Evolutionary conservation across 441 rosid species (phyloP), one percentile per base, ranked within the genome.

Genomic region (Pelargonium citronellum): DNA sequence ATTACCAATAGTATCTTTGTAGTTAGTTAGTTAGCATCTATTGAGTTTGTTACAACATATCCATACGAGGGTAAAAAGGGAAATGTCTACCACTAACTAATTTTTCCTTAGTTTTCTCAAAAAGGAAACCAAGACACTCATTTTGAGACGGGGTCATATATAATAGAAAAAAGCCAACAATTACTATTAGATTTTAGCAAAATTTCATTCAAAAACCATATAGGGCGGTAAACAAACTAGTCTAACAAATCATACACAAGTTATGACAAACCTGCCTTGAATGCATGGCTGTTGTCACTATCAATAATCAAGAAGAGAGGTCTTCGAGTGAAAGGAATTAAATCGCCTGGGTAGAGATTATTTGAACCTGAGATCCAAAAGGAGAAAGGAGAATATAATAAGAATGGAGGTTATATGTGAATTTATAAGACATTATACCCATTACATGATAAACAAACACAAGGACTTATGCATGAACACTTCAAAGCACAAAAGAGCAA

Each of bases 261-360:
- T 84, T 90, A 85, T 81, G 89, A 95, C 97, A 95, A 89, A 95
- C 97, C 94, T 95, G 91, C 97, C 97, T 95, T 95, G 97, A 90
- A 95, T 89, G 97, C 94, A 83, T 86, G 92, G 92, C 99, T 89
- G 82, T 69, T 84, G 82, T 91, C 95, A 71, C 99, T 91, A 78
- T 95, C 97, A 64, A 91, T 85, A 79, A 95, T 81, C 84, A 95
- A 73, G 87, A 95, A 89, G 78, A 95, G 87, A 5, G 97, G 97
- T 71, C 83, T 90, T 77, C 97, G 82, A 4, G 99, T 95, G 67
- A 91, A 95, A 65, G 99, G 99, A 80, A 95, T 83, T 69, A 95
- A 75, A 87, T 95, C 97, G 71, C 91, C 96, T 70, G 97, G 99
- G 76, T 85, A 90, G 34, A 91, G 89, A 64, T 78, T 79, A 86